Base-by-base conservation (phyloP, 1,139 yeast genomes). In the Geotrichum carabidarum region DNA sequence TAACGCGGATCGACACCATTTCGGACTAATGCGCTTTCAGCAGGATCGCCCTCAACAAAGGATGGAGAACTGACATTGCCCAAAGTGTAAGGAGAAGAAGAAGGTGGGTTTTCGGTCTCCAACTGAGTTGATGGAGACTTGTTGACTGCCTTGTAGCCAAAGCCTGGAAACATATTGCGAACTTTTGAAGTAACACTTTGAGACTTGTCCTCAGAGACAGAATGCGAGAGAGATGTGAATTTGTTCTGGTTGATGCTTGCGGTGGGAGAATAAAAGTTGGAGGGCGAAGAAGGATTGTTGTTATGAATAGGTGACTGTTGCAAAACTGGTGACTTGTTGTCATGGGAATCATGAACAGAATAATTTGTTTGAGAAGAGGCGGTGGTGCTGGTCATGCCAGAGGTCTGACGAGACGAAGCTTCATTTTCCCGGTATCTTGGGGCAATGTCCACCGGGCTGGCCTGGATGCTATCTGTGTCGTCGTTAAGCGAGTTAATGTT, bases 161-260 rank as follows among this genome's bases (percentile, higher is more conserved):
- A 51, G n/a, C 58, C 55, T 9, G 58, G 58, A 35, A 55, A 55
- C 56, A 55, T 55, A 34, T 45, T 52, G 27, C 53, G 46, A 12
- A 55, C 58, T 35, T 55, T 55, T 9, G 58, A 37, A 2, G 53
- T 40, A 9, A 32, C n/a, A 32, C 15, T 32, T 44, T 18, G 34
- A 22, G 18, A 35, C 34, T 31, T 48, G n/a, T 48, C 42, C 15
- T 36, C 49, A 32, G 43, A 31, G 31, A 36, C 45, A 32, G 44
- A 46, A 46, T 51, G 47, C 48, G 45, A 42, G 15, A 45, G 35
- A 22, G 53, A 42, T n/a, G 22, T 18, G 32, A 41, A 41, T 5
- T 44, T 44, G 22, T 14, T 32, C n/a, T 44, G 31, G 32, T 44
- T 44, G 12, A 44, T 44, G 47, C 47, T 44, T 9, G 37, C 32